A percentile compares a stretch with the other conserved stretches of the same genome.
Evolutionary conservation across 306 rosid genomes (phyloP).

Genomic region (Trichosanthes cucumerina): DNA sequence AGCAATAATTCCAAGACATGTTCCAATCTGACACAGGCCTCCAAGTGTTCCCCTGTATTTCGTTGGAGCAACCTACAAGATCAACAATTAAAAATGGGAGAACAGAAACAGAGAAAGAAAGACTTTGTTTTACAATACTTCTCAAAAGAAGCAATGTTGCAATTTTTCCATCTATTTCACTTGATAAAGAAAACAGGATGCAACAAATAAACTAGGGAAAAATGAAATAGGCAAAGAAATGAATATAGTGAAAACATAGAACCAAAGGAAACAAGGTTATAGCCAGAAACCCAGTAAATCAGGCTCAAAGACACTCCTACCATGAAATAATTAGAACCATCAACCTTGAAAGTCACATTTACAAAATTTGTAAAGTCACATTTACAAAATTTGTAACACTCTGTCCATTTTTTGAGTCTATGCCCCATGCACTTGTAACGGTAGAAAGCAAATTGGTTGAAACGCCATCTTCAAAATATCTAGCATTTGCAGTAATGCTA

Average conservation of each 20-base stretch:
- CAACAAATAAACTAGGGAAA: not conserved
- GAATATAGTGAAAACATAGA: not conserved
- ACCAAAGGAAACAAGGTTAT: not conserved
- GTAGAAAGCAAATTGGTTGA: not conserved
- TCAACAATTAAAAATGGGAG: not conserved
- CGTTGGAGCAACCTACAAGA: constrained; percentile 74
- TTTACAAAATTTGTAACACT: not conserved
- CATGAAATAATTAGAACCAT: not conserved
- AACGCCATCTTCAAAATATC: not conserved
- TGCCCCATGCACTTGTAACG: not conserved
- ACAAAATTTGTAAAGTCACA: not conserved
- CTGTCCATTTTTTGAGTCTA: not conserved
- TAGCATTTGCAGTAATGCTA: not conserved
- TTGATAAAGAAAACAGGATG: not conserved
- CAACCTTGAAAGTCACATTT: not conserved
- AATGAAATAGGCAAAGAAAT: no score
- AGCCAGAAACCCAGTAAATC: not conserved
- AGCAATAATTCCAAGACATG: constrained; percentile 80
- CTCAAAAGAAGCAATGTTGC: not conserved
- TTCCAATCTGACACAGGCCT: constrained; percentile 69
- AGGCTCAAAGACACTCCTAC: not conserved
- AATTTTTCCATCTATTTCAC: not conserved
- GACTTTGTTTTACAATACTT: not conserved
- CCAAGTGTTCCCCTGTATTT: constrained; percentile 84
- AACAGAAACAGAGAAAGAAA: not conserved